A percentile compares a stretch with the other conserved stretches of the same genome.
These are phyloP conservation scores for Coniochaeta sp. DNA, from an alignment of 2,329 filamentous ascomycete genomes.

Conservation along the genomic window DNA sequence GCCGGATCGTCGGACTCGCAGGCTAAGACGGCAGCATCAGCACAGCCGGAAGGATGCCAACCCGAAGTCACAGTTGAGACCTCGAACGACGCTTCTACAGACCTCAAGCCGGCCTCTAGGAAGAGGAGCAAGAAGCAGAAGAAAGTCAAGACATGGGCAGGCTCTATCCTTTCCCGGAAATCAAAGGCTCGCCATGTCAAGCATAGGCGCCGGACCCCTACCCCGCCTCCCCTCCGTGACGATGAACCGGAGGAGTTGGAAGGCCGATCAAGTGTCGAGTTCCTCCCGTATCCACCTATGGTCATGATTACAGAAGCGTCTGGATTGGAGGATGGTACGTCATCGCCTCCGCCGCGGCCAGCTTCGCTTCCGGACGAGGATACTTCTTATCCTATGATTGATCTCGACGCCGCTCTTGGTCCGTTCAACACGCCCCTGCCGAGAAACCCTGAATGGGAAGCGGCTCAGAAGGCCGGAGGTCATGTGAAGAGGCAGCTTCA, in stretches of 20 bases:
- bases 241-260: slow-evolving; percentile 20
- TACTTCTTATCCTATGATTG: slow-evolving; percentile 71
- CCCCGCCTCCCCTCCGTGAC: slow-evolving; percentile 31
- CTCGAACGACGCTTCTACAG: neutral
- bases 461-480: slow-evolving; percentile 51
- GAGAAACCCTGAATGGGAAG: slow-evolving; percentile 58
- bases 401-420: slow-evolving; percentile 86
- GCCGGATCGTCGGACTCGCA: slow-evolving; percentile 35
- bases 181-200: slow-evolving; percentile 42
- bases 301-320: slow-evolving; percentile 34
- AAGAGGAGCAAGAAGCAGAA: slow-evolving; percentile 42
- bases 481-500: slow-evolving; percentile 63
- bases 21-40: slow-evolving; percentile 12
- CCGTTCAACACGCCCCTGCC: slow-evolving; percentile 78
- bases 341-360: slow-evolving; percentile 29
- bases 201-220: slow-evolving; percentile 34
- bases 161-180: slow-evolving; percentile 58
- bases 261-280: slow-evolving; percentile 12
- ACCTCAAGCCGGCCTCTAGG: slow-evolving; percentile 17
- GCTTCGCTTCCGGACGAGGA: slow-evolving; percentile 47
- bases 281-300: slow-evolving; percentile 22
- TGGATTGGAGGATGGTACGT: slow-evolving; percentile 17
- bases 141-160: slow-evolving; percentile 68
- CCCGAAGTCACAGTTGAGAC: neutral
- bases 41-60: neutral